Evolutionary conservation across 805 yeast genomes (phyloP).

Genomic region (Kuraishia ogatae): DNA sequence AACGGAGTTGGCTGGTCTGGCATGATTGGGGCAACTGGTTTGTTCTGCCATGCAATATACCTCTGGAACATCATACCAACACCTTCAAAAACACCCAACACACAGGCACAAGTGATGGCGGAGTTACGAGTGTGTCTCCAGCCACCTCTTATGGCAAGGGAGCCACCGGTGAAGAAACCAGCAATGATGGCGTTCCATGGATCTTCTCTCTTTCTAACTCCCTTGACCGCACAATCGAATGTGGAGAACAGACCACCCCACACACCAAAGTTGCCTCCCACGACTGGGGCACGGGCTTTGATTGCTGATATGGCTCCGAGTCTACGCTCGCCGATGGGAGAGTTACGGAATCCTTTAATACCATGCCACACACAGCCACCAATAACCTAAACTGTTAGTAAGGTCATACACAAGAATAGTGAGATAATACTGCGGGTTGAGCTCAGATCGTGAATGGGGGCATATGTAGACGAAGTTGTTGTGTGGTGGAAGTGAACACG

Average conservation of each 20-base stretch:
- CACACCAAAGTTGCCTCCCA: slow-evolving; percentile 98
- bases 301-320: slow-evolving; percentile 84
- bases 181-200: slow-evolving; percentile 98
- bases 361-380: slow-evolving; percentile 99
- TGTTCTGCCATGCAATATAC: slow-evolving; percentile 75
- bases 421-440: no score
- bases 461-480: no score
- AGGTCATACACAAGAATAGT: no score
- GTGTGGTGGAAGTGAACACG: no score
- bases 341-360: slow-evolving; percentile 95
- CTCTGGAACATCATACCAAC: slow-evolving; percentile 95
- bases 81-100: slow-evolving; percentile 95
- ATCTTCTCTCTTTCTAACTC: slow-evolving; percentile 94
- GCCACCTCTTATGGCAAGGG: slow-evolving; percentile 97
- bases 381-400: slow-evolving; percentile 33
- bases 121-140: slow-evolving; percentile 95
- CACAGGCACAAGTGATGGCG: slow-evolving; percentile 95
- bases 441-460: no score
- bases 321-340: slow-evolving; percentile 94
- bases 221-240: slow-evolving; percentile 92
- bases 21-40: slow-evolving; percentile 55
- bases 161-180: slow-evolving; percentile 97
- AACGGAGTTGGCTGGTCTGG: slow-evolving; percentile 29
- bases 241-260: slow-evolving; percentile 99
- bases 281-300: slow-evolving; percentile 95